Evolutionary conservation across 2,329 filamentous ascomycete genomes (phyloP), one percentile per base, ranked within the genome.

Genomic region (Fusarium udum): DNA sequence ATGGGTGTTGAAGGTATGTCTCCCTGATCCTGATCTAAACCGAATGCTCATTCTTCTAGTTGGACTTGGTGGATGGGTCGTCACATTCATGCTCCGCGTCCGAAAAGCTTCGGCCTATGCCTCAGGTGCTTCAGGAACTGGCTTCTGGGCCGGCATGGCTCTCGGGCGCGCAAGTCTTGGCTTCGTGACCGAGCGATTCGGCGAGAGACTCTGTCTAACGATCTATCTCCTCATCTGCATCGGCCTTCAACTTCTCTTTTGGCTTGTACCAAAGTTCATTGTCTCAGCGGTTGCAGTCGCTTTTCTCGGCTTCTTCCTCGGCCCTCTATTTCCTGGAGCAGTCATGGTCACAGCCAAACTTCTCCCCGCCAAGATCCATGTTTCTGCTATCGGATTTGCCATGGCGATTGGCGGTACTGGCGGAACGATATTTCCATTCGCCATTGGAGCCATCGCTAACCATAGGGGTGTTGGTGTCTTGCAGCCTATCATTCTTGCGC

Each of bases 131-230:
- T 90, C 89, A 0, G 90, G 89, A 0, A 93, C 92, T 0, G 93
- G 92, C 0, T 95, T 94, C 81, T 95, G 93, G 93, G 87, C 92
- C n/a, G 93, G 93, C 2, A 88, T 94, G 76, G 93, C 92, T 0
- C 80, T 92, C 0, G 93, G 93, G 0, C 85, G 93, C 3, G 84
- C 94, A 2, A 79, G 87, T 0, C 82, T 95, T 8, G 92, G 92
- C 0, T 94, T 95, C 70, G 86, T 94, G 1, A 95, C 92, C 0
- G 89, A 91, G 10, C 82, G 86, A 2, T 85, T 91, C 20, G 92
- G 92, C 0, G 93, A 94, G 79, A 90, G 91, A 55, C 76, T 87
- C 6, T 87, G 88, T 59, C 82, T 91, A 24, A 79, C 83, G n/a
- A 81, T 86, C 28, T 95, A 95, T 79, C 86, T 94, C 11, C 81